Conservation (phyloP, 2,329 filamentous ascomycete species). For the Rasamsonia emersonii region DNA sequence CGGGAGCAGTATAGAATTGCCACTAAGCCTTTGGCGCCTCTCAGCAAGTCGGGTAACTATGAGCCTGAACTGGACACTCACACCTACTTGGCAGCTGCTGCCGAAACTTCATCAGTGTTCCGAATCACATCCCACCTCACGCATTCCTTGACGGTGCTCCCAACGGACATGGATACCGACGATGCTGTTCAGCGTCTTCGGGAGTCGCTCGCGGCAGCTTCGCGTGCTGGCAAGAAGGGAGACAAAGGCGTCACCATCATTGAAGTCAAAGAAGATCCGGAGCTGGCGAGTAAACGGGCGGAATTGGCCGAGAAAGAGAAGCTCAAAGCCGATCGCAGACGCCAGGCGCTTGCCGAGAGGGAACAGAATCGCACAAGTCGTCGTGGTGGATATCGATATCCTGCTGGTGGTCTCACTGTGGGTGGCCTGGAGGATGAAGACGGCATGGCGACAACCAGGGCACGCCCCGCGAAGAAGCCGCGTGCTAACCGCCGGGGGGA, state of each 20-base stretch:
- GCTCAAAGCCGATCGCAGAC: slow-evolving; percentile 44
- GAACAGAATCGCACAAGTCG: slow-evolving; percentile 47
- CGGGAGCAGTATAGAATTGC: slow-evolving; percentile 52
- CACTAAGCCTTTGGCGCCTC: slow-evolving; percentile 50
- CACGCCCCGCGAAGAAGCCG: slow-evolving; percentile 29
- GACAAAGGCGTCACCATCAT: slow-evolving; percentile 47
- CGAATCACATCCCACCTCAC: slow-evolving; percentile 57
- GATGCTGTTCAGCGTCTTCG: slow-evolving; percentile 55
- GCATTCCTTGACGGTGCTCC: slow-evolving; percentile 48
- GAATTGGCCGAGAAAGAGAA: slow-evolving; percentile 53
- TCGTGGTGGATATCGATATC: slow-evolving; percentile 36
- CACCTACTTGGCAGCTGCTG: slow-evolving; percentile 54
- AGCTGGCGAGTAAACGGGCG: slow-evolving; percentile 50
- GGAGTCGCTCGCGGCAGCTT: slow-evolving; percentile 49
- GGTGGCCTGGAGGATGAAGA: slow-evolving; percentile 53
- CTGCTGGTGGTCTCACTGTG: slow-evolving; percentile 44
- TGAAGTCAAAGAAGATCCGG: slow-evolving; percentile 54
- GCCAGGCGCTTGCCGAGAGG: slow-evolving; percentile 47
- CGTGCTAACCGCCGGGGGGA: slow-evolving; percentile 38
- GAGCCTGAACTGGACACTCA: slow-evolving; percentile 51
- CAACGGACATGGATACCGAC: slow-evolving; percentile 48
- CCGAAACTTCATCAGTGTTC: slow-evolving; percentile 49
- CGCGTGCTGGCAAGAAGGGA: slow-evolving; percentile 43
- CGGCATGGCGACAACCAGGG: slow-evolving; percentile 34
- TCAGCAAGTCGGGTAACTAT: slow-evolving; percentile 44